Percentiles rank a stretch among this genome's conserved stretches.
phyloP scores from a whole-genome alignment of 2,329 filamentous ascomycete species.

The Clonostachys sp. region DNA sequence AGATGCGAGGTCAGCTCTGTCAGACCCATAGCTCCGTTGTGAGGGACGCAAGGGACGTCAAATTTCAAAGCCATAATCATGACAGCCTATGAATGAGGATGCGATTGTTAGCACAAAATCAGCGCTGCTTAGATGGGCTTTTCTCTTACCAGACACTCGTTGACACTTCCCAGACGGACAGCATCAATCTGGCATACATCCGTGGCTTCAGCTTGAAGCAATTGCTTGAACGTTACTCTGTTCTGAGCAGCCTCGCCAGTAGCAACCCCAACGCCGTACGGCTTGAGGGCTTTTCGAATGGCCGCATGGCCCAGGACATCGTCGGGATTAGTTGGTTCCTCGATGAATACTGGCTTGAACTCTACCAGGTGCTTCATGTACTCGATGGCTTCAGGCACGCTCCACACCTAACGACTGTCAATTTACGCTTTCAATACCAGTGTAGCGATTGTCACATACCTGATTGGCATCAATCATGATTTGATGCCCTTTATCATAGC shows the following conservation, averaged over 20 bases:
- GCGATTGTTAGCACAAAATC: not conserved
- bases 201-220: constrained; percentile 74
- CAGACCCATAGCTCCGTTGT: constrained; percentile 83
- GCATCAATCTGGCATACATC: constrained; percentile 89
- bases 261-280: constrained; percentile 75
- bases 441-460: constrained; percentile 6
- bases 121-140: not conserved
- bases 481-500: constrained; percentile 76
- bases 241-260: constrained; percentile 97
- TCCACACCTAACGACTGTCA: constrained; percentile 56
- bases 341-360: constrained; percentile 91
- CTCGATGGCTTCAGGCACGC: constrained; percentile 80
- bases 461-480: constrained; percentile 94
- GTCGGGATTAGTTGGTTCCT: constrained; percentile 87
- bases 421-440: not conserved
- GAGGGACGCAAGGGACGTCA: constrained; percentile 78
- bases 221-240: constrained; percentile 89
- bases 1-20: constrained; percentile 93
- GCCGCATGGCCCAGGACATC: constrained; percentile 86
- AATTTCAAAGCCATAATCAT: constrained; percentile 79
- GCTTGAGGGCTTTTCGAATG: constrained; percentile 73
- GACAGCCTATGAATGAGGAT: constrained; percentile 48
- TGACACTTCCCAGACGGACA: constrained; percentile 83
- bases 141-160: constrained; percentile 63
- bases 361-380: constrained; percentile 80